Evolutionary conservation across 2,329 filamentous ascomycete genomes (phyloP).

Genomic region (Penicillium sp.): DNA sequence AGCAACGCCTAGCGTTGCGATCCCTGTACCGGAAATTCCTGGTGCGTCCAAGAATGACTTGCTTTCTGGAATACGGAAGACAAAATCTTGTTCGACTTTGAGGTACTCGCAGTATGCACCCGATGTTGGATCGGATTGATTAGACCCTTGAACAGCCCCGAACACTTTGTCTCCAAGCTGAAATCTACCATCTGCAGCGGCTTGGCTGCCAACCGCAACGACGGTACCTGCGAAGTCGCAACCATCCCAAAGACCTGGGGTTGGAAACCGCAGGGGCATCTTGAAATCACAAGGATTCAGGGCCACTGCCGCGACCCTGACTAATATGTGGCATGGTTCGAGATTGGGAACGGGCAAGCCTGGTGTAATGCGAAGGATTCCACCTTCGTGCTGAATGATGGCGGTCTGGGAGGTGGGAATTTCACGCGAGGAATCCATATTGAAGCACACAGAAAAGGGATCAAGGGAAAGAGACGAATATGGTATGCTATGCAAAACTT

Average conservation of each 20-base stretch:
- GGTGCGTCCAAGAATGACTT: constrained; percentile 7
- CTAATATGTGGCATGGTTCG: constrained; percentile 13
- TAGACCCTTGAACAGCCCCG: constrained; percentile 32
- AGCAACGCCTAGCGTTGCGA: constrained; percentile 20
- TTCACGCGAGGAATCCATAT: not conserved
- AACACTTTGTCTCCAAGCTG: constrained; percentile 32
- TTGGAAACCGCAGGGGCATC: constrained; percentile 16
- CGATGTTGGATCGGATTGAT: constrained; percentile 13
- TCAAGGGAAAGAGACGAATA: not conserved
- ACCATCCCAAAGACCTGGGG: constrained; percentile 20
- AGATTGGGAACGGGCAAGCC: constrained; percentile 12
- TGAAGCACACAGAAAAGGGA: not conserved
- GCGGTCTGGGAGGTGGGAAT: constrained; percentile 13
- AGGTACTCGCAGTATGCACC: constrained; percentile 20
- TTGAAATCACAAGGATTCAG: constrained; percentile 28
- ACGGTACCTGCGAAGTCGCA: constrained; percentile 27
- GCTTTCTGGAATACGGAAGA: constrained; percentile 13
- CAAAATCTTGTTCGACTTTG: constrained; percentile 10
- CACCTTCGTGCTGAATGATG: constrained; percentile 17
- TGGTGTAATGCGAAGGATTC: constrained; percentile 12
- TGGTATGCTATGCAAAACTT: no score
- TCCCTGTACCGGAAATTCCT: constrained; percentile 16
- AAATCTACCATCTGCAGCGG: constrained; percentile 11
- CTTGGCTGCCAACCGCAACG: constrained; percentile 16
- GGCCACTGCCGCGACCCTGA: constrained; percentile 26